phyloP scores from a whole-genome alignment of 169 alveolate genomes.

The Perkinsus olseni region DNA sequence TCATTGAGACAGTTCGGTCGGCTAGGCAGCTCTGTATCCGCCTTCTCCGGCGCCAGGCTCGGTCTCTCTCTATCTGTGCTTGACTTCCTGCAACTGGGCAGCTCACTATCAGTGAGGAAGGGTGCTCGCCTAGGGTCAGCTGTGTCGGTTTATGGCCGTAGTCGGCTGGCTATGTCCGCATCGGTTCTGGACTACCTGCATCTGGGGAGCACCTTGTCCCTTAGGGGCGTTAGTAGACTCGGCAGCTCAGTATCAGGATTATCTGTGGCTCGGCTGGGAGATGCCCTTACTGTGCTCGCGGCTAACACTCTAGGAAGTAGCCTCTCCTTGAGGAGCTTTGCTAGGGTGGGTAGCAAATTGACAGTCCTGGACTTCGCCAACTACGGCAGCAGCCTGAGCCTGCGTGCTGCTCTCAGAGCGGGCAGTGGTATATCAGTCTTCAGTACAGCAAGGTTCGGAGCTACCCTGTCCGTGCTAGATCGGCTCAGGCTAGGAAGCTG shows the following conservation, averaged over 20 bases:
- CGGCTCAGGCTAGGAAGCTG: not conserved
- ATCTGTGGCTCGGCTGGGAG: not conserved
- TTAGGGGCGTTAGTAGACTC: not conserved
- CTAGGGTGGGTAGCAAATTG: not conserved
- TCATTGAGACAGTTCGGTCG: not conserved
- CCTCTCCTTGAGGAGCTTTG: not conserved
- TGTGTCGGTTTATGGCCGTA: not conserved
- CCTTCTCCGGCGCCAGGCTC: not conserved
- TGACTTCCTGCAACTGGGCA: not conserved
- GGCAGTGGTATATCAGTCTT: not conserved
- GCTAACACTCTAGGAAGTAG: not conserved
- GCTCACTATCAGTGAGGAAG: not conserved
- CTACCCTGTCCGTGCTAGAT: not conserved
- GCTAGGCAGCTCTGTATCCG: not conserved
- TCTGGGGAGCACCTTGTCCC: slow-evolving; percentile 3
- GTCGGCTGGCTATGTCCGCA: not conserved
- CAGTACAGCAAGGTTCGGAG: not conserved
- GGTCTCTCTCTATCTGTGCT: not conserved
- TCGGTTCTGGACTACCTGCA: slow-evolving; percentile 7
- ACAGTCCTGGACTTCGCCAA: not conserved
- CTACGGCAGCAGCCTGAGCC: not conserved
- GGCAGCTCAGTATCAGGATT: not conserved
- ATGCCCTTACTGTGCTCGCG: not conserved
- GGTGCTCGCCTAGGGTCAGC: not conserved
- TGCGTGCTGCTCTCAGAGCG: not conserved